These are phyloP conservation scores for Geotrichum aggregatum DNA, from an alignment of 1,139 yeast species.

Conservation along the genomic window DNA sequence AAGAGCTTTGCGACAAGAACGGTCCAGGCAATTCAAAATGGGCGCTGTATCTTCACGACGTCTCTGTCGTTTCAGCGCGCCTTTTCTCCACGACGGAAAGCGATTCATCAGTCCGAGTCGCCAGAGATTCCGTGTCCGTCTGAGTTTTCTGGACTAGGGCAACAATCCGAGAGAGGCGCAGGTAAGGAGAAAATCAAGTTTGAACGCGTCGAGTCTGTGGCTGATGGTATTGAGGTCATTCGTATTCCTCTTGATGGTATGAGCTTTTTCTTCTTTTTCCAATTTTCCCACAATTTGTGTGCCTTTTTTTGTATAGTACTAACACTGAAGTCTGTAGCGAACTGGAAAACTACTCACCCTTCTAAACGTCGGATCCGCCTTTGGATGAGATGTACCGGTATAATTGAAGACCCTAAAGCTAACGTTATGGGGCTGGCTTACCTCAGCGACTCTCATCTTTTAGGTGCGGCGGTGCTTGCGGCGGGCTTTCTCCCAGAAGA, in stretches of 20 bases:
- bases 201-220: background rate
- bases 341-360: conserved; percentile 11
- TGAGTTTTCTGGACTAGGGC: too few relatives aligned
- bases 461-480: conserved; percentile 49
- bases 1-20: conserved; percentile 56
- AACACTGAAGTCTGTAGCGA: conserved; percentile 26
- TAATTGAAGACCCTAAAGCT: conserved; percentile 39
- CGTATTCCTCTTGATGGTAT: background rate
- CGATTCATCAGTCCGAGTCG: conserved; percentile 29
- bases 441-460: conserved; percentile 56
- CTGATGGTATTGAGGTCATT: conserved; percentile 1
- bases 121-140: conserved; percentile 14
- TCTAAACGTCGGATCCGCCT: conserved; percentile 31
- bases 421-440: conserved; percentile 61
- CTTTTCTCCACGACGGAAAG: conserved; percentile 11
- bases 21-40: conserved; percentile 54
- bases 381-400: conserved; percentile 45
- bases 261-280: conserved; percentile 13
- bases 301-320: conserved; percentile 18
- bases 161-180: background rate
- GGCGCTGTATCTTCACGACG: conserved; percentile 49
- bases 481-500: conserved; percentile 43
- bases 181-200: conserved; percentile 25
- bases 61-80: conserved; percentile 49
- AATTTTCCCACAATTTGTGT: background rate